A percentile compares a stretch with the other conserved stretches of the same genome.
These are phyloP conservation scores for Cicer pinnatifidum DNA, from an alignment of 306 rosid species.

Conservation along the genomic window DNA sequence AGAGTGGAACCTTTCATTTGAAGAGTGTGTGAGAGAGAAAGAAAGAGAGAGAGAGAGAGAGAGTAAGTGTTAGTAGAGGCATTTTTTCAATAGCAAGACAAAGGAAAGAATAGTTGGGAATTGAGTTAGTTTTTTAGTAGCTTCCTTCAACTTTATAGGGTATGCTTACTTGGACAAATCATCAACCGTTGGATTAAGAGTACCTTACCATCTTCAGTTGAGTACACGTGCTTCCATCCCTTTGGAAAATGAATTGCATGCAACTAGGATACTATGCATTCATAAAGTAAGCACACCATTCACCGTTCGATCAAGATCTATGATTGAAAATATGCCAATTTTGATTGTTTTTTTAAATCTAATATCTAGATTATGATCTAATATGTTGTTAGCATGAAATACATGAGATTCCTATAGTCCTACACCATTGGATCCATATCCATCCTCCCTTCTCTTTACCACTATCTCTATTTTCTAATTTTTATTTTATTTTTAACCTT, in stretches of 20 bases:
- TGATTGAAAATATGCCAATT: too few relatives aligned
- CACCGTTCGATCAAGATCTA: too few relatives aligned
- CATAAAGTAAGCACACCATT: too few relatives aligned
- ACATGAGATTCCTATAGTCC: too few relatives aligned
- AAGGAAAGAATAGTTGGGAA: slow-evolving; percentile 79
- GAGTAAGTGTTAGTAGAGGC: slow-evolving; percentile 11
- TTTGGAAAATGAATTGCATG: too few relatives aligned
- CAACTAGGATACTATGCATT: too few relatives aligned
- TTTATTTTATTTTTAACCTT: slow-evolving; percentile 46
- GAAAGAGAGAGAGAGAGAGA: not conserved
- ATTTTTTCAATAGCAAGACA: slow-evolving; percentile 61
- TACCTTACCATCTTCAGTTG: slow-evolving; percentile 72
- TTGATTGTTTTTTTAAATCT: too few relatives aligned
- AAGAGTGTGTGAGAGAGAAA: slow-evolving; percentile 38
- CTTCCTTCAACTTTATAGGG: slow-evolving; percentile 38
- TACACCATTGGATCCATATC: not conserved
- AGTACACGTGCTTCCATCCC: slow-evolving; percentile 80
- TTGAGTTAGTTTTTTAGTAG: slow-evolving; percentile 58
- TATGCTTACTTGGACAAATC: slow-evolving; percentile 51
- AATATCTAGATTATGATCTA: too few relatives aligned
- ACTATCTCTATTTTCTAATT: not conserved
- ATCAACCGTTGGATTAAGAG: slow-evolving; percentile 58
- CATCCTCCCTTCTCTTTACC: slow-evolving; percentile 43
- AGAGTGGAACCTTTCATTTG: slow-evolving; percentile 62
- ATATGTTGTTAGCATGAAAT: too few relatives aligned